Conservation (phyloP, 192 early-diverging fungal species). For the Coemansia sp. region DNA sequence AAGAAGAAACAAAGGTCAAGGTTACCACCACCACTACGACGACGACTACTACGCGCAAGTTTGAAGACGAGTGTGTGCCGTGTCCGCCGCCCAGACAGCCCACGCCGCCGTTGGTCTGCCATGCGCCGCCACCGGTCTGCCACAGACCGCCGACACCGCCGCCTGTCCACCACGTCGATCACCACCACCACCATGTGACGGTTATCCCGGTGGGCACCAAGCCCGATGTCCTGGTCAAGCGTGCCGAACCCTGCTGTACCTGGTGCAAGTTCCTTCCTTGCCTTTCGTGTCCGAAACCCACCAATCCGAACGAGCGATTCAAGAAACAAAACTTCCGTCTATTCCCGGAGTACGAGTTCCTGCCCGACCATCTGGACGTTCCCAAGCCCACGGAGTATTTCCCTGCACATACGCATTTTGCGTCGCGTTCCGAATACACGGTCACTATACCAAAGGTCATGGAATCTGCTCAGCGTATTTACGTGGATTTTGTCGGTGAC, state of each 20-base stretch:
- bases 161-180: slow-evolving; percentile 12
- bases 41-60: slow-evolving; percentile 26
- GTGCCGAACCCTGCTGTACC: slow-evolving; percentile 47
- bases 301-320: slow-evolving; percentile 50
- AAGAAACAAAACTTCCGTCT: slow-evolving; percentile 46
- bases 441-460: slow-evolving; percentile 35
- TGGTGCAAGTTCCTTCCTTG: slow-evolving; percentile 55
- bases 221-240: slow-evolving; percentile 24
- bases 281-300: slow-evolving; percentile 43
- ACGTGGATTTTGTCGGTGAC: slow-evolving; percentile 53
- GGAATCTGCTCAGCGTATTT: slow-evolving; percentile 39
- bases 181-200: slow-evolving; percentile 11
- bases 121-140: slow-evolving; percentile 4
- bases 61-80: slow-evolving; percentile 14
- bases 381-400: slow-evolving; percentile 46
- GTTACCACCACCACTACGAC: slow-evolving; percentile 43
- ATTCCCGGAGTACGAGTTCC: slow-evolving; percentile 55
- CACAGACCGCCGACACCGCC: slow-evolving; percentile 4
- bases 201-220: slow-evolving; percentile 37
- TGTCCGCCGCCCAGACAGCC: slow-evolving; percentile 11
- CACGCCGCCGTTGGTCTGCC: not conserved
- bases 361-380: slow-evolving; percentile 28
- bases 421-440: slow-evolving; percentile 29
- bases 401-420: slow-evolving; percentile 44
- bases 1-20: slow-evolving; percentile 36